Evolutionary conservation across 2,329 filamentous ascomycete species (phyloP).

Genomic region (Sporothrix euskadiensis): DNA sequence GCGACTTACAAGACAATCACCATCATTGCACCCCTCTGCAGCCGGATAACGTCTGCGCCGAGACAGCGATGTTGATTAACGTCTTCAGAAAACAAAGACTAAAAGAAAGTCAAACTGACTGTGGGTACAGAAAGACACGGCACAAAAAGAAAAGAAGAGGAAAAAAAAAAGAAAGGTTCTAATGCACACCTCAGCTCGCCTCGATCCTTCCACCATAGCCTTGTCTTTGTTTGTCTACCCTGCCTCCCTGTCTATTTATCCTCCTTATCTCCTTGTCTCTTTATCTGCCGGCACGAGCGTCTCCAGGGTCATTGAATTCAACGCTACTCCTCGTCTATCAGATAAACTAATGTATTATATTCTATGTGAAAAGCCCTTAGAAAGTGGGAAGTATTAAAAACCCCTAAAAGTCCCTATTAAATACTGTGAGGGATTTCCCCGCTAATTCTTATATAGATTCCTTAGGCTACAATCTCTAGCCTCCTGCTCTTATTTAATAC

Average conservation of each 20-base stretch:
- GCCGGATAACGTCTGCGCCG: background rate
- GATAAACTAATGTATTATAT: too few relatives aligned
- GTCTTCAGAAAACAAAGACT: too few relatives aligned
- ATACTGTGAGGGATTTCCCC: too few relatives aligned
- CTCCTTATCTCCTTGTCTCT: background rate
- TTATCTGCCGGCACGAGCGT: constrained; percentile 11
- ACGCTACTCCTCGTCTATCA: background rate
- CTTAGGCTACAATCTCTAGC: too few relatives aligned
- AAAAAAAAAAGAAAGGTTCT: background rate
- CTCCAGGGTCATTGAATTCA: background rate
- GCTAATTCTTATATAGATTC: too few relatives aligned
- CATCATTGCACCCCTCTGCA: background rate
- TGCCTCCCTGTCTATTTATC: background rate
- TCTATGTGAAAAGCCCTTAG: too few relatives aligned
- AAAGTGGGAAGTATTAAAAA: too few relatives aligned
- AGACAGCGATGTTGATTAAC: background rate
- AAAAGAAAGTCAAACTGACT: too few relatives aligned
- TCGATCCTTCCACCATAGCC: background rate
- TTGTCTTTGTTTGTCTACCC: background rate
- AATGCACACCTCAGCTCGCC: constrained; percentile 14
- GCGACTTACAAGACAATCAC: background rate
- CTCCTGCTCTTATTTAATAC: too few relatives aligned
- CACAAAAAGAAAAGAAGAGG: background rate
- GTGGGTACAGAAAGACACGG: too few relatives aligned
- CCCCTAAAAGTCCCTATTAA: too few relatives aligned